Conservation (phyloP, 345 rosid genomes). For the Brassica rapa region DNA sequence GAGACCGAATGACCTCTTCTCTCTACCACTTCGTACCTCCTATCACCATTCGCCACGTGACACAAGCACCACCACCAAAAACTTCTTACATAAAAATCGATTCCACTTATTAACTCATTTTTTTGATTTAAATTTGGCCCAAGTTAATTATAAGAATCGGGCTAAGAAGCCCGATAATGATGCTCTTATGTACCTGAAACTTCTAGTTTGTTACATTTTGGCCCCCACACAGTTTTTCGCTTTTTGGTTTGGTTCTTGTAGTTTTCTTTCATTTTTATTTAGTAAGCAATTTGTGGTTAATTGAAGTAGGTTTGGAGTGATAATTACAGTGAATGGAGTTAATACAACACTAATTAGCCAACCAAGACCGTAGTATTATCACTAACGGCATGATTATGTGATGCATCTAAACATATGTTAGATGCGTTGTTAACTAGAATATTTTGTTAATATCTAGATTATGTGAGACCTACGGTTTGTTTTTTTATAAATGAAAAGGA, state of each 20-base stretch:
- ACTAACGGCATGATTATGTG: not conserved
- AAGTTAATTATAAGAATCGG: too few species aligned
- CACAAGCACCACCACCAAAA: too few species aligned
- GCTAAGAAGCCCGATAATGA: too few species aligned
- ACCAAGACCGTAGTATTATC: not conserved
- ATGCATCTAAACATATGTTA: too few species aligned
- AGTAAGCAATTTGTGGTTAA: not conserved
- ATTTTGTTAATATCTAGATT: constrained; percentile 1
- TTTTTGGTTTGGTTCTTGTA: not conserved
- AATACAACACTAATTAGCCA: not conserved
- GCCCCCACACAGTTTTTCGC: not conserved
- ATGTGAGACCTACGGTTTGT: constrained; percentile 36
- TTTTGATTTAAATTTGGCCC: too few species aligned
- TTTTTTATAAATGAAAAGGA: constrained; percentile 10
- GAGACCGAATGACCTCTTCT: too few species aligned
- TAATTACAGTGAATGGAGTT: not conserved
- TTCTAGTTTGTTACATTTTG: constrained; percentile 1
- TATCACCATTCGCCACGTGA: too few species aligned
- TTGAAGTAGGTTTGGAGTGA: not conserved
- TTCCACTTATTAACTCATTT: too few species aligned
- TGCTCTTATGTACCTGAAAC: not conserved
- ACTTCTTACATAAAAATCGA: too few species aligned
- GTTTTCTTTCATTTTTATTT: not conserved
- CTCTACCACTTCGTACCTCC: too few species aligned
- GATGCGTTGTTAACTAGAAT: not conserved